These are phyloP conservation scores for Torulaspora delbrueckii DNA, from an alignment of 805 yeast genomes.

Conservation along the genomic window DNA sequence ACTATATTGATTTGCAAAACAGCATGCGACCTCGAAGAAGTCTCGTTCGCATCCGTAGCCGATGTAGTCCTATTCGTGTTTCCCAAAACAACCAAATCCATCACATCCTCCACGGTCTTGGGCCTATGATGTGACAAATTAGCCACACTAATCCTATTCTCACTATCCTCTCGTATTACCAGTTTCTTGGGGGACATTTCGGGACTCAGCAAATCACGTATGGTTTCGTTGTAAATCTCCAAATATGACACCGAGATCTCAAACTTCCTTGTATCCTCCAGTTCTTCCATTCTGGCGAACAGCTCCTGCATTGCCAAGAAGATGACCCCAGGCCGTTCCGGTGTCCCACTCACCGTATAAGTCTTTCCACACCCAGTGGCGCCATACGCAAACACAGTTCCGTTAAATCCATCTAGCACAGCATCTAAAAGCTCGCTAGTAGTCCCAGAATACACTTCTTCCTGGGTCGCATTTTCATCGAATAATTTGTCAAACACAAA, in stretches of 20 bases:
- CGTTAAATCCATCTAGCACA: constrained; percentile 78
- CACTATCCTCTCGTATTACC: constrained; percentile 66
- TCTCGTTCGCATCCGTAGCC: constrained; percentile 86
- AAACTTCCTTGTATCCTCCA: constrained; percentile 49
- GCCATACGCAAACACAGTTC: constrained; percentile 93
- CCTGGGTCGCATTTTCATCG: constrained; percentile 60
- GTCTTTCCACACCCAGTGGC: constrained; percentile 99
- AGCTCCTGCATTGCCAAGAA: constrained; percentile 74
- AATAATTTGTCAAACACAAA: constrained; percentile 80
- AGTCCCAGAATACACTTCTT: constrained; percentile 60
- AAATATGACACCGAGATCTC: constrained; percentile 68
- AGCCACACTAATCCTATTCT: constrained; percentile 57
- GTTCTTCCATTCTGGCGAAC: constrained; percentile 53
- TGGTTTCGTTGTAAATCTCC: constrained; percentile 88
- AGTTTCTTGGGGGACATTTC: constrained; percentile 43
- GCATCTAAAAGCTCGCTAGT: constrained; percentile 68
- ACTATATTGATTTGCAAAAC: constrained; percentile 75
- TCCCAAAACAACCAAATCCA: constrained; percentile 70
- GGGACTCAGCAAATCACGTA: constrained; percentile 71
- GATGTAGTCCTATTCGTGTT: constrained; percentile 75
- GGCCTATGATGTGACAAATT: constrained; percentile 66
- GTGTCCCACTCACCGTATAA: constrained; percentile 77
- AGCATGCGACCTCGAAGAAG: constrained; percentile 91
- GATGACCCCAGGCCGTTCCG: constrained; percentile 71
- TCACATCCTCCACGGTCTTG: constrained; percentile 59